A percentile compares a stretch with the other conserved stretches of the same genome.
phyloP scores from a whole-genome alignment of 2,329 filamentous ascomycete genomes.

The Akanthomyces muscarius region DNA sequence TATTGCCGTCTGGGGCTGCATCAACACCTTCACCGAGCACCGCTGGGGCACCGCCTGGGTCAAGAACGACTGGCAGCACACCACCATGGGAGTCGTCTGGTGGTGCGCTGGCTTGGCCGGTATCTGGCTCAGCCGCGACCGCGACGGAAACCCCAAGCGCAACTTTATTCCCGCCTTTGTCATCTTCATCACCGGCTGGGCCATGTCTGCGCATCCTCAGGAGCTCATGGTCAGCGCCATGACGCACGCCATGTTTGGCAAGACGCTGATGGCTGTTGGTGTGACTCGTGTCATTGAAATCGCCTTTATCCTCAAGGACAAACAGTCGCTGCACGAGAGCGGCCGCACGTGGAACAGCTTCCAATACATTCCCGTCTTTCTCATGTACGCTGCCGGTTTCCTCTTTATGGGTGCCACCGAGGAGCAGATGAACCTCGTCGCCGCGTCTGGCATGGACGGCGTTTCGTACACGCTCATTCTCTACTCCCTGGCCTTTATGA shows the following conservation, averaged over 20 bases:
- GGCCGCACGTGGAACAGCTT: slow-evolving; percentile 64
- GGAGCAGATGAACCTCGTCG: slow-evolving; percentile 83
- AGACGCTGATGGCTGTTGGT: slow-evolving; percentile 89
- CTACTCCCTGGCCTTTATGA: slow-evolving; percentile 82
- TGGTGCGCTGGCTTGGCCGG: slow-evolving; percentile 91
- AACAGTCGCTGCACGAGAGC: slow-evolving; percentile 59
- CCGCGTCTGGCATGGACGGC: slow-evolving; percentile 72
- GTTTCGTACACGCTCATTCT: slow-evolving; percentile 90
- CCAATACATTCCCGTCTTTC: slow-evolving; percentile 52
- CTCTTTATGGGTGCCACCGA: slow-evolving; percentile 97
- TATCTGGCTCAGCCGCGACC: slow-evolving; percentile 83
- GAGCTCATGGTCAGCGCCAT: slow-evolving; percentile 77
- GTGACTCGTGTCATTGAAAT: slow-evolving; percentile 84
- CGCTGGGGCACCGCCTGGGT: slow-evolving; percentile 88
- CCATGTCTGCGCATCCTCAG: slow-evolving; percentile 90
- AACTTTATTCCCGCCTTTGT: slow-evolving; percentile 93
- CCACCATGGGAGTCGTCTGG: slow-evolving; percentile 99
- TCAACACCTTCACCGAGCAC: slow-evolving; percentile 98
- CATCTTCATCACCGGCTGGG: slow-evolving; percentile 89
- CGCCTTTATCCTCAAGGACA: slow-evolving; percentile 77
- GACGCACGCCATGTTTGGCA: slow-evolving; percentile 87
- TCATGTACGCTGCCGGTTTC: slow-evolving; percentile 88
- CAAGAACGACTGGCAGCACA: slow-evolving; percentile 93
- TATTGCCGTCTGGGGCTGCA: slow-evolving; percentile 91
- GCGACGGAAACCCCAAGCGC: slow-evolving; percentile 79